Conservation (phyloP, 331 rosid species). For the Acacia concinna region DNA sequence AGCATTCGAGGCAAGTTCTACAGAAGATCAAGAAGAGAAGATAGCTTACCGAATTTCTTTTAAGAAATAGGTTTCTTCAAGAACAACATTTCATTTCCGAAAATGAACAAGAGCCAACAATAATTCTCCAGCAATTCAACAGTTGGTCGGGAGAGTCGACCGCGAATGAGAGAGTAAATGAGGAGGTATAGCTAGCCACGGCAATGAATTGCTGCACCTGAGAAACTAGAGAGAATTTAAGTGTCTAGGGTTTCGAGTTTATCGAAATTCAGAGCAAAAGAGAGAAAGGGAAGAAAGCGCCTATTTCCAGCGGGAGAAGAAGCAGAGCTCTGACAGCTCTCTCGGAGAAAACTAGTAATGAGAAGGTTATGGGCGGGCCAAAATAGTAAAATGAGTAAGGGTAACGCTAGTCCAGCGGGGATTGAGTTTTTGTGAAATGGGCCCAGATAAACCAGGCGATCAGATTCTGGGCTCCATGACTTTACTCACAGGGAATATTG, state of each 20-base stretch:
- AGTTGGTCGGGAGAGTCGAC: background rate
- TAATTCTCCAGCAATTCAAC: background rate
- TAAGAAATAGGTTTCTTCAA: background rate
- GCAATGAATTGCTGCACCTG: background rate
- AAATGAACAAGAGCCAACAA: background rate
- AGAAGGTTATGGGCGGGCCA: background rate
- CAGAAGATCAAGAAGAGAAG: background rate
- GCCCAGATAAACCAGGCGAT: background rate
- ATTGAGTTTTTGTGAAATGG: background rate
- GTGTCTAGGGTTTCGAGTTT: slow-evolving; percentile 52
- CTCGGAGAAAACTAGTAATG: background rate
- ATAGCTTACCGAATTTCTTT: background rate
- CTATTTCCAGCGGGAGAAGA: background rate
- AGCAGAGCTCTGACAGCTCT: slow-evolving; percentile 2
- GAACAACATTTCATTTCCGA: background rate
- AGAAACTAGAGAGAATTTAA: slow-evolving; percentile 18
- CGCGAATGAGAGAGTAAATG: background rate
- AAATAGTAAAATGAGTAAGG: background rate
- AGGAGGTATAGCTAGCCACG: background rate
- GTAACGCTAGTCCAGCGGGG: background rate
- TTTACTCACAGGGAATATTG: too few relatives aligned
- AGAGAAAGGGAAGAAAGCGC: background rate
- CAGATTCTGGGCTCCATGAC: background rate
- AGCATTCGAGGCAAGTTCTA: background rate
- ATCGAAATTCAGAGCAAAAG: slow-evolving; percentile 35